phyloP scores from a whole-genome alignment of 495 filamentous ascomycete genomes.

The Neurospora sublineolata region DNA sequence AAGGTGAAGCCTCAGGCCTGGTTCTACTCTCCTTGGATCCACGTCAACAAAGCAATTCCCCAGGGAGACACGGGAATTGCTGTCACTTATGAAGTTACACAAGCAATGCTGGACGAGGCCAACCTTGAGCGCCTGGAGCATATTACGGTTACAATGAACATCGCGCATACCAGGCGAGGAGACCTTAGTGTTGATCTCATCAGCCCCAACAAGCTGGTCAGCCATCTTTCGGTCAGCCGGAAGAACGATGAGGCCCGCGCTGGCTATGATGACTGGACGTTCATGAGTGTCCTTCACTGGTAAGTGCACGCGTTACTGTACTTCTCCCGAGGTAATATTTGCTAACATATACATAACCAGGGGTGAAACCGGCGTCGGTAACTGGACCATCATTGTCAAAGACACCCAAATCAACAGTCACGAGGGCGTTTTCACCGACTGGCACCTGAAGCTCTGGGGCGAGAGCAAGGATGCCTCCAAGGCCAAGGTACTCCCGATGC shows the following conservation, averaged over 20 bases:
- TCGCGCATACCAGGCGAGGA: constrained; percentile 72
- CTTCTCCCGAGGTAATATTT: neutral
- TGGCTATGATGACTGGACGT: constrained; percentile 96
- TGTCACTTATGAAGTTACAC: constrained; percentile 65
- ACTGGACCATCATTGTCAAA: constrained; percentile 83
- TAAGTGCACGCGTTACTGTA: constrained; percentile 30
- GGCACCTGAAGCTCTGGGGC: constrained; percentile 91
- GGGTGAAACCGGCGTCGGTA: constrained; percentile 81
- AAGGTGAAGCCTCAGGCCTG: constrained; percentile 94
- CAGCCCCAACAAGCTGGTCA: constrained; percentile 70
- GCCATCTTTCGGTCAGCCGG: constrained; percentile 69
- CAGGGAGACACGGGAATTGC: constrained; percentile 74
- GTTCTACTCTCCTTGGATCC: constrained; percentile 86
- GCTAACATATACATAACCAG: constrained; percentile 31
- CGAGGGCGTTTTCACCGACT: constrained; percentile 73
- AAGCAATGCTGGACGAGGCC: constrained; percentile 61
- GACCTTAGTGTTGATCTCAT: constrained; percentile 89
- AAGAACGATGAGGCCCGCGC: constrained; percentile 45
- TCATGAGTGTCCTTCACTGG: constrained; percentile 97
- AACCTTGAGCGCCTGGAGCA: constrained; percentile 85
- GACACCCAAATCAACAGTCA: constrained; percentile 69
- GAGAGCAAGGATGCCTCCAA: constrained; percentile 64
- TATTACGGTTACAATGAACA: constrained; percentile 95
- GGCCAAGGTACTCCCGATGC: constrained; percentile 66
- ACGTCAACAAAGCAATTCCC: constrained; percentile 75